Percentiles rank a stretch among this genome's conserved stretches.
Evolutionary conservation across 179 eudicot genomes (phyloP).

Genomic region (Sideroxylon spinosum): DNA sequence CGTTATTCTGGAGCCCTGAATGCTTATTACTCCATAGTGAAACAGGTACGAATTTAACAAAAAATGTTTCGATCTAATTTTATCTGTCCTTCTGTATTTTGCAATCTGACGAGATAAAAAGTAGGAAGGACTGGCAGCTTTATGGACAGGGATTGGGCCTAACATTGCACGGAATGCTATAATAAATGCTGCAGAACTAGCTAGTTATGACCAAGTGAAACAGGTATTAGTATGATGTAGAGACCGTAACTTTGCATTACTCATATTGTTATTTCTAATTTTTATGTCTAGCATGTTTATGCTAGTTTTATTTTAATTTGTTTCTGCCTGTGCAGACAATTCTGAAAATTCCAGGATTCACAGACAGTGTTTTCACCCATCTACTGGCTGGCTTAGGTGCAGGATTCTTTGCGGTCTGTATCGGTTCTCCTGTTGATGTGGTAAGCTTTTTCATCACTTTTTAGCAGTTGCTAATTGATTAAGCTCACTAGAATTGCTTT

Average conservation of each 20-base stretch:
- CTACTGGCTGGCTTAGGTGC: slow-evolving; percentile 84
- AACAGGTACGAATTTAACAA: slow-evolving; percentile 42
- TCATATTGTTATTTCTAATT: background rate
- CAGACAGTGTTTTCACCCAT: slow-evolving; percentile 73
- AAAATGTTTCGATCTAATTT: background rate
- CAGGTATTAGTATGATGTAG: slow-evolving; percentile 38
- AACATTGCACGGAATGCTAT: slow-evolving; percentile 83
- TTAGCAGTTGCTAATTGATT: background rate
- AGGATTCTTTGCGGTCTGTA: slow-evolving; percentile 87
- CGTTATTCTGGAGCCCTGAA: slow-evolving; percentile 72
- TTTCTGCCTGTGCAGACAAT: slow-evolving; percentile 47
- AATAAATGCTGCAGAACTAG: slow-evolving; percentile 82
- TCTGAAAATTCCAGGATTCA: slow-evolving; percentile 69
- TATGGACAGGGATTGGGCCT: slow-evolving; percentile 93
- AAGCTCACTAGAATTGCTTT: background rate
- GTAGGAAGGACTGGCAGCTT: slow-evolving; percentile 75
- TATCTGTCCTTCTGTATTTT: background rate
- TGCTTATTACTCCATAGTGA: slow-evolving; percentile 66
- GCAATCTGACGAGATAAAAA: slow-evolving; percentile 11
- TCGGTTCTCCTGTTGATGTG: slow-evolving; percentile 92
- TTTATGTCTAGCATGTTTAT: background rate
- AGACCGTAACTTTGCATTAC: background rate
- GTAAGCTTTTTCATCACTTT: slow-evolving; percentile 34
- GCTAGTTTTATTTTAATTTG: background rate
- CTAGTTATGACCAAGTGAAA: slow-evolving; percentile 82